Percentiles rank a stretch among this genome's conserved stretches.
Evolutionary conservation across 1,284 basidiomycete species (phyloP).

Genomic region (Abortiporus biennis): DNA sequence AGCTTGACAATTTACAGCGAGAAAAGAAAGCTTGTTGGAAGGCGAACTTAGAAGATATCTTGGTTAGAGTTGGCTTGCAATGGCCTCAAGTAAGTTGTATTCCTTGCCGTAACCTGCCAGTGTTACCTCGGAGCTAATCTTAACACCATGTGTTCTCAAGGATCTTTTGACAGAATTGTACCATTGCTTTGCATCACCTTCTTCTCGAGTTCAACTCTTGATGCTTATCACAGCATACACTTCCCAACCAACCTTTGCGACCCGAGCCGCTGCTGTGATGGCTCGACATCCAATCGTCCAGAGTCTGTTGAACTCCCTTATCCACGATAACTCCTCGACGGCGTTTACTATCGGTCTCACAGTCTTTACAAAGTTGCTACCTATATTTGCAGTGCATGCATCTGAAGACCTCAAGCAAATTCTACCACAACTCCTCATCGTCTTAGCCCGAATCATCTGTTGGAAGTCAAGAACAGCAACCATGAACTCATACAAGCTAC

Average conservation of each 20-base stretch:
- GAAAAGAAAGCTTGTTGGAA: conserved; percentile 64
- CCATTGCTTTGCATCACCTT: conserved; percentile 49
- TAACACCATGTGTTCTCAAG: conserved; percentile 29
- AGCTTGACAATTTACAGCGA: conserved; percentile 52
- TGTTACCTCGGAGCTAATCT: background rate
- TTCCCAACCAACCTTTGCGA: conserved; percentile 45
- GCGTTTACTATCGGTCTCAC: conserved; percentile 56
- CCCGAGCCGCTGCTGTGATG: conserved; percentile 40
- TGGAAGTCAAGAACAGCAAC: conserved; percentile 49
- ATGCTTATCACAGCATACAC: conserved; percentile 56
- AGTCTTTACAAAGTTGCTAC: conserved; percentile 64
- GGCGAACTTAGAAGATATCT: conserved; percentile 65
- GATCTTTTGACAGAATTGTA: conserved; percentile 62
- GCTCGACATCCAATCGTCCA: conserved; percentile 57
- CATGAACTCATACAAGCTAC: conserved; percentile 14
- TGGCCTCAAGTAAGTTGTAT: conserved; percentile 51
- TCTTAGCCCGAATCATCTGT: conserved; percentile 63
- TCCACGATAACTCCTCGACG: conserved; percentile 69
- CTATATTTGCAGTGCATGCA: conserved; percentile 62
- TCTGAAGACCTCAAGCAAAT: conserved; percentile 45
- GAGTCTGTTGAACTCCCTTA: conserved; percentile 54
- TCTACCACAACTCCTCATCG: conserved; percentile 56
- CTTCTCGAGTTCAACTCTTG: conserved; percentile 61
- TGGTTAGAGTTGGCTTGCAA: conserved; percentile 56
- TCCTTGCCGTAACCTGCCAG: conserved; percentile 7